These are phyloP conservation scores for Botrytis medusae DNA, from an alignment of 2,329 filamentous ascomycete species.

Conservation along the genomic window DNA sequence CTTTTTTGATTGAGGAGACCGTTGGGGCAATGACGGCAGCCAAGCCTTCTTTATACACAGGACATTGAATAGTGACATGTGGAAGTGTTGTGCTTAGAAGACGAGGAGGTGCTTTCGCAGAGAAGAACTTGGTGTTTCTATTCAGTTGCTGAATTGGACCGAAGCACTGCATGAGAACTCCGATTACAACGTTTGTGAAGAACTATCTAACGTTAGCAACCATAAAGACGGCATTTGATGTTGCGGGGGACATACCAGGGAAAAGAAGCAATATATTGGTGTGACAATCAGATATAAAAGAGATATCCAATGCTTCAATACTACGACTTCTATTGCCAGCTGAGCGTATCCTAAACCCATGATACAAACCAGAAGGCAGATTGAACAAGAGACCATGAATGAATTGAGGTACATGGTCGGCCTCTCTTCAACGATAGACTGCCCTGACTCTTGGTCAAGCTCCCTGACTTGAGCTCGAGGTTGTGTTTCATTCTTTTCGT, in stretches of 20 bases:
- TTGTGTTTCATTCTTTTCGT: constrained; percentile 54
- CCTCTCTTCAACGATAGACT: constrained; percentile 62
- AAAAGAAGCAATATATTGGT: constrained; percentile 77
- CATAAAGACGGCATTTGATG: background rate
- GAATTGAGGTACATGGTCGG: constrained; percentile 70
- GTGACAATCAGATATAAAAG: constrained; percentile 64
- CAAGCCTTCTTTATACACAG: constrained; percentile 84
- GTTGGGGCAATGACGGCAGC: constrained; percentile 73
- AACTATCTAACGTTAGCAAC: constrained; percentile 45
- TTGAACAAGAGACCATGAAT: constrained; percentile 63
- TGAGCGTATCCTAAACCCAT: constrained; percentile 69
- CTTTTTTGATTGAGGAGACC: constrained; percentile 73
- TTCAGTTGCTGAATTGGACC: constrained; percentile 73
- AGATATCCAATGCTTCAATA: constrained; percentile 62
- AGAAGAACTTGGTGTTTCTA: constrained; percentile 79
- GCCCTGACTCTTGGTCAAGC: constrained; percentile 71
- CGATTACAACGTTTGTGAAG: constrained; percentile 75
- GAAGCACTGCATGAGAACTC: constrained; percentile 72
- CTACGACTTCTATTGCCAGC: constrained; percentile 65
- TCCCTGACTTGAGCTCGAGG: constrained; percentile 52
- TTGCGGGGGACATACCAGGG: constrained; percentile 45
- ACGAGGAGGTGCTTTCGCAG: constrained; percentile 65
- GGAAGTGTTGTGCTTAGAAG: constrained; percentile 59
- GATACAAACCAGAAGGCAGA: constrained; percentile 63
- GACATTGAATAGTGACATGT: constrained; percentile 80